These are phyloP conservation scores for Scenedesmus sp. DNA, from an alignment of 163 green algal species.

Conservation along the genomic window DNA sequence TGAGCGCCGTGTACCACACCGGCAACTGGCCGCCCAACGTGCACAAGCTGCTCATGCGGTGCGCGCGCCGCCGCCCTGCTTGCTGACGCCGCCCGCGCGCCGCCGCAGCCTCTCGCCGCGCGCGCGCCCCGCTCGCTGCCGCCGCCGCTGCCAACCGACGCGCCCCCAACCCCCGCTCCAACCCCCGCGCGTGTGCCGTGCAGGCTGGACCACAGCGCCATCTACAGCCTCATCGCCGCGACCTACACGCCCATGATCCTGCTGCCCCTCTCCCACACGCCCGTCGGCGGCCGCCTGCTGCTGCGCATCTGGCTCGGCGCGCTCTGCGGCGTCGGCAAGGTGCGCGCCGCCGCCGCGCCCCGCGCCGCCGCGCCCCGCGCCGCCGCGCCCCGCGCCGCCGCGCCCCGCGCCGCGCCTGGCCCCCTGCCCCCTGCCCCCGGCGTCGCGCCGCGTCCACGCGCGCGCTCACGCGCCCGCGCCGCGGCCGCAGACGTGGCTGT, in stretches of 20 bases:
- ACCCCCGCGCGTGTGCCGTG: no score
- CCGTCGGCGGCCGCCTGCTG: not conserved
- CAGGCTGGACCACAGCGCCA: slow-evolving; percentile 26
- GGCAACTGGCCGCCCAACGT: slow-evolving; percentile 11
- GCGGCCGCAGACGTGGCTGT: not conserved
- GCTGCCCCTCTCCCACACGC: not conserved
- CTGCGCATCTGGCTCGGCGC: slow-evolving; percentile 20
- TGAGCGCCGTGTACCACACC: slow-evolving; percentile 32
- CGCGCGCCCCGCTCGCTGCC: no score
- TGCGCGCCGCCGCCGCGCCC: not conserved
- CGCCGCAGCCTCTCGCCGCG: no score
- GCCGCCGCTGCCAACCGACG: no score
- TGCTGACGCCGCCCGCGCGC: not conserved
- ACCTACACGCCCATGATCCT: slow-evolving; percentile 35
- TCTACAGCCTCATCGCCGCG: slow-evolving; percentile 29
- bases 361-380: not conserved
- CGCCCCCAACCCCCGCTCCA: no score
- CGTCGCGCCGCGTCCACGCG: not conserved
- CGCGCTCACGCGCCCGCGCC: not conserved
- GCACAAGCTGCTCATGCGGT: slow-evolving; percentile 13
- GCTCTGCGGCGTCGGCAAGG: slow-evolving; percentile 1
- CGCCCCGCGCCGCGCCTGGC: no score
- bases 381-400: no score
- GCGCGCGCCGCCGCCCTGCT: not conserved
- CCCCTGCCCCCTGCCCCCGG: not conserved